phyloP scores from a whole-genome alignment of 805 yeast species.

The Candida golubevii region DNA sequence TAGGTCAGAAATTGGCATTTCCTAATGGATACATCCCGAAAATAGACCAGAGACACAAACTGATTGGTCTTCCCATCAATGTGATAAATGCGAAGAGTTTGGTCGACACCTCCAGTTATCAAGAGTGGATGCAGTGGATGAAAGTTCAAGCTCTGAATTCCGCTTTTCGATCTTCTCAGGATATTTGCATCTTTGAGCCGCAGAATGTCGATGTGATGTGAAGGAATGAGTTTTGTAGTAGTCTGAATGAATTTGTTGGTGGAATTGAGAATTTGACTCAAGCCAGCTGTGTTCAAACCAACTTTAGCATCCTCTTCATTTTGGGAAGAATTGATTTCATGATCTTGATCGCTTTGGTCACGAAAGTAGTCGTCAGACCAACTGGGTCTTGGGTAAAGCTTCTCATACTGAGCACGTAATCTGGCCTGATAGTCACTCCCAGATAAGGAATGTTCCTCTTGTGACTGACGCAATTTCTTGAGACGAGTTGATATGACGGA shows the following conservation, averaged over 20 bases:
- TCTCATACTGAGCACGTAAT: conserved; percentile 65
- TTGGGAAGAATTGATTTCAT: conserved; percentile 18
- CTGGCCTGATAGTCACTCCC: conserved; percentile 62
- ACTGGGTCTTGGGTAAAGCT: conserved; percentile 75
- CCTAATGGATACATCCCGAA: conserved; percentile 76
- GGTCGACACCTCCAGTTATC: conserved; percentile 89
- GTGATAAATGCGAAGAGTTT: conserved; percentile 80
- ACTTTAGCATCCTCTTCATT: conserved; percentile 20
- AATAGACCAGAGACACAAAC: conserved; percentile 75
- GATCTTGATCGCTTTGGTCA: conserved; percentile 29
- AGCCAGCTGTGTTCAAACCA: conserved; percentile 25
- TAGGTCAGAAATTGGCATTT: conserved; percentile 59
- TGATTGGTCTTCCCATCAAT: conserved; percentile 83
- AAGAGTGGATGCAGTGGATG: conserved; percentile 81
- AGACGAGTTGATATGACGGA: conserved; percentile 59
- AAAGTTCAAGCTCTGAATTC: conserved; percentile 80
- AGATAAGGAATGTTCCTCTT: conserved; percentile 46
- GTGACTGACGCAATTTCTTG: conserved; percentile 65
- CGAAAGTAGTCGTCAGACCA: conserved; percentile 58
- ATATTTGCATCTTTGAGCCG: conserved; percentile 85
- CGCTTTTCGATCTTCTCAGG: conserved; percentile 64
- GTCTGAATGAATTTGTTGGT: conserved; percentile 38
- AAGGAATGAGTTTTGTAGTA: conserved; percentile 57
- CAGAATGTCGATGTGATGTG: conserved; percentile 67
- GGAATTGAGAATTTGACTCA: conserved; percentile 28